Base-by-base conservation (phyloP, 2,329 filamentous ascomycete species). In the Cladophialophora chaetospira region DNA sequence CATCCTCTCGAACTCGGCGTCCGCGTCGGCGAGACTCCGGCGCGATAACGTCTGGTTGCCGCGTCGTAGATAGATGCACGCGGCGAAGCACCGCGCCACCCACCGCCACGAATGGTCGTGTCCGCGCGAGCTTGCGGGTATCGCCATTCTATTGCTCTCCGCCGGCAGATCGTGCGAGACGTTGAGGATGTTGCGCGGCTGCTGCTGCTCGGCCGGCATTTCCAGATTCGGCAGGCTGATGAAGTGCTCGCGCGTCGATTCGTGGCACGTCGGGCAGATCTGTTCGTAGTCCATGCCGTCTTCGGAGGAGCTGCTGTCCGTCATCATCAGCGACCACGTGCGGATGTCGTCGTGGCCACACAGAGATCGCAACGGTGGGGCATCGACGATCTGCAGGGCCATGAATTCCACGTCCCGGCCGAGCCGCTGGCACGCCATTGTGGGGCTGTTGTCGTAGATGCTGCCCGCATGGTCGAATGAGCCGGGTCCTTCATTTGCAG, bases 61-160 rank as follows among this genome's bases (percentile, higher is more conserved):
- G 11, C 61, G 46, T 11, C 48, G 60, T 31, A 66, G 38, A 29
- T 63, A 66, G 38, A 66, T 66, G 46, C 63, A 66, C 28, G 64
- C 62, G 2, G 62, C 58, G 48, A 66, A 66, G 56, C 63, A 66
- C 19, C 61, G 64, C 10, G 63, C 63, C 28, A 65, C 61, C 64
- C 64, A 66, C 43, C 52, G 56, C 61, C 59, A 65, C 11, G 63
- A 63, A 38, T 63, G 59, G 25, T 66, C 55, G 26, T 64, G 62
- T 8, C 49, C 58, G 10, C 59, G 63, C n/a, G 64, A 60, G 21
- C 62, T 62, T 2, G 61, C 49, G 9, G 64, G 63, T 9, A 66
- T 40, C 23, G 61, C 55, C 3, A 64, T 45, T 9, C 57, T 57
- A 25, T 48, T 52, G n/a, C 53, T n/a, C n/a, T 11, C n/a, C 13